Percentiles rank a stretch among this genome's conserved stretches.
phyloP scores from a whole-genome alignment of 176 grass and related monocot species.

The Zoysia japonica region DNA sequence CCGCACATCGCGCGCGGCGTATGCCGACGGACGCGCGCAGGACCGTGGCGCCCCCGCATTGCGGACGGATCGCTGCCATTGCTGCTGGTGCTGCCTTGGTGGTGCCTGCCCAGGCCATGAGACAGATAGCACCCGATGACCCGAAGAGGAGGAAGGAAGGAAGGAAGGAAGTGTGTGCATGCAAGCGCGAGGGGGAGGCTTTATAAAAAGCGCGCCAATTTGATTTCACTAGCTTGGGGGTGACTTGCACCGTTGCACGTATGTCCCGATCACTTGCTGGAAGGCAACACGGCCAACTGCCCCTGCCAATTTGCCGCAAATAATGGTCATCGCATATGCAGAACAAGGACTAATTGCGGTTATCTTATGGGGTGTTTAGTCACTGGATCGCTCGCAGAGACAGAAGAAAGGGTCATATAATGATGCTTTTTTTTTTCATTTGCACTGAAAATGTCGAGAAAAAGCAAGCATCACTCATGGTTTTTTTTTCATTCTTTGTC shows the following conservation, averaged over 20 bases:
- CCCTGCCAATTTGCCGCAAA: not conserved
- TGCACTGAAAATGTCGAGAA: not conserved
- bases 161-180: conserved; percentile 21
- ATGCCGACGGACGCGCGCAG: not conserved
- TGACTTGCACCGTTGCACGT: conserved; percentile 31
- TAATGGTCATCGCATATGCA: not conserved
- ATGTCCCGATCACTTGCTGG: not conserved
- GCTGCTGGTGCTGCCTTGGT: not conserved
- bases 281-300: not conserved
- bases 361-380: not conserved
- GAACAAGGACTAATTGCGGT: not conserved
- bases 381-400: not conserved
- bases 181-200: not conserved
- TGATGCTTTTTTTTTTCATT: not conserved
- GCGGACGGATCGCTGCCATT: not conserved
- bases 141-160: not conserved
- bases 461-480: not conserved
- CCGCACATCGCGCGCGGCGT: not conserved
- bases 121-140: not conserved
- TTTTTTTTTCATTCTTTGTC: not conserved
- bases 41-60: conserved; percentile 19
- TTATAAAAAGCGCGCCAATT: conserved; percentile 40
- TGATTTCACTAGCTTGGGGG: conserved; percentile 4
- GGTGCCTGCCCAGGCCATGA: conserved; percentile 41
- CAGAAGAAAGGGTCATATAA: not conserved